A percentile compares a stretch with the other conserved stretches of the same genome.
Evolutionary conservation across 805 yeast genomes (phyloP).

Genomic region (Candida berthetii): DNA sequence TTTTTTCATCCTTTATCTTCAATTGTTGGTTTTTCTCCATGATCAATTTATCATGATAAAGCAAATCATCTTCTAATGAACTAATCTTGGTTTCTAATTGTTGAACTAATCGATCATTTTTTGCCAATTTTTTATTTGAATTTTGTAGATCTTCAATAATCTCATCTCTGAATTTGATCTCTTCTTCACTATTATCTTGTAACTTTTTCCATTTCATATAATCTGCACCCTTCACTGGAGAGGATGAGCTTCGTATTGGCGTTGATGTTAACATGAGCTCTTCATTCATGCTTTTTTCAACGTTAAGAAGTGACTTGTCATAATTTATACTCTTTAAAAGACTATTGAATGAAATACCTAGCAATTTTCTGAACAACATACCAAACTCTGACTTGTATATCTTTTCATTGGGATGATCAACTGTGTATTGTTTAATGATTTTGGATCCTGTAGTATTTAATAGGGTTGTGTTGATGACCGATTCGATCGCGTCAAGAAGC

Average conservation of each 20-base stretch:
- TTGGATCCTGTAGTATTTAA: constrained; percentile 20
- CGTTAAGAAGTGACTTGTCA: constrained; percentile 5
- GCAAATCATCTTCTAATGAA: constrained; percentile 16
- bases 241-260: constrained; percentile 1
- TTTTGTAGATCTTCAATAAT: constrained; percentile 14
- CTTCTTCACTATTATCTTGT: constrained; percentile 17
- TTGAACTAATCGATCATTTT: not conserved
- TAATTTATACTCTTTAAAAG: constrained; percentile 16
- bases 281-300: constrained; percentile 2
- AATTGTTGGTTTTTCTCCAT: constrained; percentile 9
- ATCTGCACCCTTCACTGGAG: not conserved
- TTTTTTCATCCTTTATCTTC: constrained; percentile 3
- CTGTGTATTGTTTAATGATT: constrained; percentile 22
- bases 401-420: constrained; percentile 21
- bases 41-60: constrained; percentile 16
- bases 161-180: constrained; percentile 17
- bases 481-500: constrained; percentile 16
- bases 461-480: constrained; percentile 13
- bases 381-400: constrained; percentile 26
- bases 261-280: constrained; percentile 3
- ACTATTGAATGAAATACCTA: constrained; percentile 24
- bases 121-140: constrained; percentile 2
- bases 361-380: constrained; percentile 22
- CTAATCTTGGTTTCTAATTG: constrained; percentile 3
- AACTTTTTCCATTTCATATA: constrained; percentile 1